Conservation (phyloP, 805 yeast species). For the Candida sonorensis region DNA sequence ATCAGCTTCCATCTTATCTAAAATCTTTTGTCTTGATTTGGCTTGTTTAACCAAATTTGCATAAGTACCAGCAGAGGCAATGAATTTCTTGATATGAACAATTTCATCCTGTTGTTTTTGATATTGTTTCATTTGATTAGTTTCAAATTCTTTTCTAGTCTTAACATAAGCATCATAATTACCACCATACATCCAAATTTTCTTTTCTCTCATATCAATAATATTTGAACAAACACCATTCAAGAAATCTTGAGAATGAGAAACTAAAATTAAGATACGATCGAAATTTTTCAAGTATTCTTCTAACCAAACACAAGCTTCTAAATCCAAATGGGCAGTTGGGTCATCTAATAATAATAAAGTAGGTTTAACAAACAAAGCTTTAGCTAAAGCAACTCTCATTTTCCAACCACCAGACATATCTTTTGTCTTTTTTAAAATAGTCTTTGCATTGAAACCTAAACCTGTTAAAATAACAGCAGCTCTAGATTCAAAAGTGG, state of each 20-base stretch:
- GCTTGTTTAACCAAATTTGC: constrained; percentile 98
- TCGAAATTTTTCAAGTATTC: constrained; percentile 94
- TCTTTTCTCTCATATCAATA: constrained; percentile 92
- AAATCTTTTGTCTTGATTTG: constrained; percentile 97
- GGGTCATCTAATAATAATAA: constrained; percentile 93
- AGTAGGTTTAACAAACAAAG: constrained; percentile 96
- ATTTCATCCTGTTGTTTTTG: constrained; percentile 98
- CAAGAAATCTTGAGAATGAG: constrained; percentile 98
- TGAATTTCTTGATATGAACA: constrained; percentile 95
- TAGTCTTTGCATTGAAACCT: constrained; percentile 86
- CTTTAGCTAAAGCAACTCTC: constrained; percentile 98
- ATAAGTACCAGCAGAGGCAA: constrained; percentile 99
- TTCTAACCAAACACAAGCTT: constrained; percentile 99
- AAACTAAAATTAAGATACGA: constrained; percentile 86
- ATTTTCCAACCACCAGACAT: constrained; percentile 99
- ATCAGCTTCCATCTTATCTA: constrained; percentile 99
- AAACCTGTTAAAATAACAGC: constrained; percentile 94
- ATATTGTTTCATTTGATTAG: constrained; percentile 97
- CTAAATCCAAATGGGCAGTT: constrained; percentile 98
- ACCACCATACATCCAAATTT: constrained; percentile 82
- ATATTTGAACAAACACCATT: constrained; percentile 98
- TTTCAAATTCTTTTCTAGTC: constrained; percentile 89
- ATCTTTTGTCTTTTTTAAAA: constrained; percentile 90
- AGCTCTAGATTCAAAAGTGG: constrained; percentile 95
- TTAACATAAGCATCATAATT: constrained; percentile 95